These are phyloP conservation scores for Claviceps sp. DNA, from an alignment of 2,329 filamentous ascomycete genomes.

Conservation along the genomic window DNA sequence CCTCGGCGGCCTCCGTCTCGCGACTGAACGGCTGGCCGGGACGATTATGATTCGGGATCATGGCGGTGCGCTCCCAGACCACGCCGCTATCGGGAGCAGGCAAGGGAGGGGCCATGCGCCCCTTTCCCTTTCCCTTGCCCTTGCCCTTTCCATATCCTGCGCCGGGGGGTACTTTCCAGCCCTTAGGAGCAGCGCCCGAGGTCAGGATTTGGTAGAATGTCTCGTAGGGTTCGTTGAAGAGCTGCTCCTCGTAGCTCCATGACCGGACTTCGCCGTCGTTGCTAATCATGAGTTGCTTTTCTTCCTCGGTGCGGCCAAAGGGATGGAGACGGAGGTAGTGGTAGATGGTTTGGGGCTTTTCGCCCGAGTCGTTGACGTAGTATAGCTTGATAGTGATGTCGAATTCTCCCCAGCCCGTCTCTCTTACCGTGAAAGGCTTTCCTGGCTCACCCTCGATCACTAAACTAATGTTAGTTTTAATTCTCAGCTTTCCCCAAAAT, in stretches of 20 bases:
- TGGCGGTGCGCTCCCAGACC: constrained; percentile 54
- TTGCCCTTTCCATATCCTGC: constrained; percentile 40
- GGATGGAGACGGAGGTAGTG: constrained; percentile 86
- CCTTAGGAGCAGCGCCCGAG: constrained; percentile 46
- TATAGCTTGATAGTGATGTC: constrained; percentile 92
- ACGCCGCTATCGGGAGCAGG: constrained; percentile 30
- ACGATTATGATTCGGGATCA: constrained; percentile 56
- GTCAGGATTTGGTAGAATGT: constrained; percentile 82
- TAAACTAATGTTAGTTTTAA: constrained; percentile 12
- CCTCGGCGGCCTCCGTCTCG: constrained; percentile 52
- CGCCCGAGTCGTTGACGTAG: constrained; percentile 73
- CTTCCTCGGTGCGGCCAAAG: constrained; percentile 69
- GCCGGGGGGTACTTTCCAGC: constrained; percentile 20
- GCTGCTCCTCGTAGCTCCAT: constrained; percentile 83
- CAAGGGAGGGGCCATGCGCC: constrained; percentile 24
- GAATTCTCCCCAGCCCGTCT: constrained; percentile 98
- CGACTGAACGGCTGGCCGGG: constrained; percentile 60
- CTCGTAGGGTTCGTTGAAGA: constrained; percentile 96
- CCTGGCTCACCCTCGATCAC: constrained; percentile 57
- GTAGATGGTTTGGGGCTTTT: constrained; percentile 93
- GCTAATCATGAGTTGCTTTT: constrained; percentile 45
- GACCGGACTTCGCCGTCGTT: constrained; percentile 54
- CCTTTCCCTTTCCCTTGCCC: constrained; percentile 28
- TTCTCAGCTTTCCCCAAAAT: background rate
- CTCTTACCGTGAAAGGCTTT: constrained; percentile 68